phyloP scores from a whole-genome alignment of 768 basidiomycete genomes.

The Suillus variegatus region DNA sequence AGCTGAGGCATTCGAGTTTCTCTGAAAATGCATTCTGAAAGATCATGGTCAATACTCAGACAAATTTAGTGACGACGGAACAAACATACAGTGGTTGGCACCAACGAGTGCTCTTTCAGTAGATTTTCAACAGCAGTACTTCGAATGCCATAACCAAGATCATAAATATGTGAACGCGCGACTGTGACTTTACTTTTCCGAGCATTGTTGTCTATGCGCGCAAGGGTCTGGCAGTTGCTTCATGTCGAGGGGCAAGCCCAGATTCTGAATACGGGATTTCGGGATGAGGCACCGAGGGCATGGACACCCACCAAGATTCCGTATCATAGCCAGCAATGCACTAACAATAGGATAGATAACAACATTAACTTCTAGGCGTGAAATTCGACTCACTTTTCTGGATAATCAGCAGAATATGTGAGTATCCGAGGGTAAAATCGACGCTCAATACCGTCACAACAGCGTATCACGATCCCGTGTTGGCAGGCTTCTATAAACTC shows the following conservation, averaged over 20 bases:
- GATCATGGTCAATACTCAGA: background rate
- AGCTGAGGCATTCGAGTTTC: conserved; percentile 8
- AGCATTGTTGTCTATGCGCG: conserved; percentile 5
- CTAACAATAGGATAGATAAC: background rate
- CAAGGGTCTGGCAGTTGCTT: background rate
- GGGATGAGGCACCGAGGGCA: conserved; percentile 28
- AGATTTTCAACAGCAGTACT: conserved; percentile 14
- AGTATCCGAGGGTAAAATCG: conserved; percentile 26
- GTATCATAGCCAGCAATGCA: conserved; percentile 24
- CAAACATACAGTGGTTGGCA: conserved; percentile 19
- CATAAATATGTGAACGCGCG: conserved; percentile 17
- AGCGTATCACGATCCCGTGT: conserved; percentile 13
- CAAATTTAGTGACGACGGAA: background rate
- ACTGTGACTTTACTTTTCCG: background rate
- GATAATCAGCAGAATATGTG: conserved; percentile 36
- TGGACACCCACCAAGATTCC: conserved; percentile 26
- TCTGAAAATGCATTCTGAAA: conserved; percentile 33
- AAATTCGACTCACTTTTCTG: conserved; percentile 31
- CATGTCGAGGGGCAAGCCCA: conserved; percentile 15
- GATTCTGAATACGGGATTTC: conserved; percentile 11
- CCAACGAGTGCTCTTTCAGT: conserved; percentile 17
- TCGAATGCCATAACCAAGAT: conserved; percentile 14
- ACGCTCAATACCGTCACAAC: conserved; percentile 13
- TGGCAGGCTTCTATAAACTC: no score
- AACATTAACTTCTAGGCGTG: background rate